These are phyloP conservation scores for Stemphylium vesicarium DNA, from an alignment of 2,329 filamentous ascomycete species.

Conservation along the genomic window DNA sequence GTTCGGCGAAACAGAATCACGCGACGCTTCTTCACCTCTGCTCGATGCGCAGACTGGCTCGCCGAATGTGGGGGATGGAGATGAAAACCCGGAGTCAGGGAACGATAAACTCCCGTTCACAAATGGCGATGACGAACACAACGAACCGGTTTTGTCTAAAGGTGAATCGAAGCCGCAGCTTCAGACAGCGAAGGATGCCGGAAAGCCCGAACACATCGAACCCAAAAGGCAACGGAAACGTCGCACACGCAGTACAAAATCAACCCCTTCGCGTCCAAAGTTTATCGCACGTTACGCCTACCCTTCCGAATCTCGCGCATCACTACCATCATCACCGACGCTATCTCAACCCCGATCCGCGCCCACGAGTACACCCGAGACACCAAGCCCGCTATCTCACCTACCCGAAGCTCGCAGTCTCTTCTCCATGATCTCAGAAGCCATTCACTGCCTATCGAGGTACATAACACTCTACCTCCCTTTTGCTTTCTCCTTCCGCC, in stretches of 20 bases:
- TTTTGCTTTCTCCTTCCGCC: not conserved
- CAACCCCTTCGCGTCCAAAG: too few relatives aligned
- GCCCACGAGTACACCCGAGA: not conserved
- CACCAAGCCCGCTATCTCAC: not conserved
- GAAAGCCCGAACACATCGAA: not conserved
- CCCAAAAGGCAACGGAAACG: not conserved
- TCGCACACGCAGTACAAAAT: too few relatives aligned
- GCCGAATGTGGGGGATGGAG: not conserved
- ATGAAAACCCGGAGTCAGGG: not conserved
- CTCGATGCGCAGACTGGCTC: not conserved
- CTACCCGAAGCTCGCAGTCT: not conserved
- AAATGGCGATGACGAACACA: not conserved
- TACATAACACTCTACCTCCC: not conserved
- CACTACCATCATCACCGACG: not conserved
- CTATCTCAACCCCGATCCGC: not conserved
- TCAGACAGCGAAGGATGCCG: not conserved
- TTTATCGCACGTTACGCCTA: not conserved
- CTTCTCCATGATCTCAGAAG: not conserved
- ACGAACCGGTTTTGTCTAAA: too few relatives aligned
- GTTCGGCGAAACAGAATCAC: not conserved
- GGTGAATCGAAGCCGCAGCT: not conserved
- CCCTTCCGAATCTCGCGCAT: not conserved
- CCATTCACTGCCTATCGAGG: not conserved
- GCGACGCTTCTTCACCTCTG: too few relatives aligned
- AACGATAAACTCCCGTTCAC: not conserved